Percentiles rank a stretch among this genome's conserved stretches.
Conservation (phyloP, 2,329 filamentous ascomycete genomes). For the Helminthosporium solani region DNA sequence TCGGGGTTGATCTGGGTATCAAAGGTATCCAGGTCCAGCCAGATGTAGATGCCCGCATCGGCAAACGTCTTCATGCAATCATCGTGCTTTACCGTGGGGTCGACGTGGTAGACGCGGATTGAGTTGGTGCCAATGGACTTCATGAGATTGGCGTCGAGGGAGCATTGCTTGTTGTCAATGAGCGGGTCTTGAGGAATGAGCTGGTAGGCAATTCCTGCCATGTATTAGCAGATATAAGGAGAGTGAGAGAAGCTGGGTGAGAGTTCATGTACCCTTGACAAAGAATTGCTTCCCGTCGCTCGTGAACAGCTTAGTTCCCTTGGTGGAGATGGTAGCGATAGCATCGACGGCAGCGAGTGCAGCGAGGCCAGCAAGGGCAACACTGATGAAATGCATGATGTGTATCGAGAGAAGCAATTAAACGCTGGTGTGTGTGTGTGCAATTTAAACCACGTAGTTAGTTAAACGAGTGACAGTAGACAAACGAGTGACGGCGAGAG, state of each 20-base stretch:
- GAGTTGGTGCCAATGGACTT: slow-evolving; percentile 76
- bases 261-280: slow-evolving; percentile 64
- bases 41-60: slow-evolving; percentile 78
- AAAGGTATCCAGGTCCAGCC: slow-evolving; percentile 76
- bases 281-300: slow-evolving; percentile 79
- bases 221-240: slow-evolving; percentile 6
- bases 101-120: slow-evolving; percentile 87
- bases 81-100: slow-evolving; percentile 67
- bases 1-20: slow-evolving; percentile 66
- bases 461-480: too few species aligned
- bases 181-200: slow-evolving; percentile 72
- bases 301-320: slow-evolving; percentile 84
- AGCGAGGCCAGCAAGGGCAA: slow-evolving; percentile 22
- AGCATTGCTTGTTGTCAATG: slow-evolving; percentile 72
- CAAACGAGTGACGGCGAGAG: too few species aligned
- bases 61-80: slow-evolving; percentile 80
- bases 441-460: too few species aligned
- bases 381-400: slow-evolving; percentile 22
- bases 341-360: slow-evolving; percentile 44
- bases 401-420: too few species aligned
- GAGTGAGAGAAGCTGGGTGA: slow-evolving; percentile 2
- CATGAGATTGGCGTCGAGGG: slow-evolving; percentile 74
- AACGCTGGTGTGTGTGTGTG: too few species aligned
- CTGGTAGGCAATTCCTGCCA: slow-evolving; percentile 69
- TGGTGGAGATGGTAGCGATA: slow-evolving; percentile 58